Percentiles rank a stretch among this genome's conserved stretches.
phyloP scores from a whole-genome alignment of 1,284 basidiomycete species.

The Pseudozyma pruni region DNA sequence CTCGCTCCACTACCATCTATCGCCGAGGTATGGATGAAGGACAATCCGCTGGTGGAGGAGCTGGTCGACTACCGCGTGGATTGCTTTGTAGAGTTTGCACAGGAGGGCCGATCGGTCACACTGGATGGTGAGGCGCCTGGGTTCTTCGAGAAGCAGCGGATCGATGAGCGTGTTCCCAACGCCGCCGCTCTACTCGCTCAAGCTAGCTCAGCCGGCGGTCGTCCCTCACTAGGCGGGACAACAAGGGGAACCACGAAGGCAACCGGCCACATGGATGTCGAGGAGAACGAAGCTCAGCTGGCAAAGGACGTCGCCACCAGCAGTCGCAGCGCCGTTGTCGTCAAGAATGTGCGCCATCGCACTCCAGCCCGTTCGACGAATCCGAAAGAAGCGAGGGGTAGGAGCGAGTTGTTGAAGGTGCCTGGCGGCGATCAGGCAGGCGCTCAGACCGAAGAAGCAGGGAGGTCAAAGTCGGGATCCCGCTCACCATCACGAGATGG shows the following conservation, averaged over 20 bases:
- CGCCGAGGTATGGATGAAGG: conserved; percentile 62
- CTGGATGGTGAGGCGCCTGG: conserved; percentile 80
- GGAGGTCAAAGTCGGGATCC: conserved; percentile 2
- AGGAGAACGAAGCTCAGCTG: conserved; percentile 32
- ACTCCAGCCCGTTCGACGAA: conserved; percentile 5
- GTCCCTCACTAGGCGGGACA: background rate
- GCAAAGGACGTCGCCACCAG: conserved; percentile 27
- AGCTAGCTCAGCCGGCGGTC: background rate
- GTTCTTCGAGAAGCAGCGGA: conserved; percentile 79
- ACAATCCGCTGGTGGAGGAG: conserved; percentile 55
- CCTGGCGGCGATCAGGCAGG: background rate
- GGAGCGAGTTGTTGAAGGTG: conserved; percentile 8
- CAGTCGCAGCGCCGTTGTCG: conserved; percentile 15
- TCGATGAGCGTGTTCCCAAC: conserved; percentile 52
- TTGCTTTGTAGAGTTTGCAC: conserved; percentile 83
- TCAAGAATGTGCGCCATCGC: conserved; percentile 30
- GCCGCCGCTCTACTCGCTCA: conserved; percentile 3
- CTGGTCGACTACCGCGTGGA: conserved; percentile 75
- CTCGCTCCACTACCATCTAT: conserved; percentile 81
- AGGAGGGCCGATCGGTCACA: conserved; percentile 75
- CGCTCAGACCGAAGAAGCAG: background rate
- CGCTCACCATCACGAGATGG: conserved; percentile 11
- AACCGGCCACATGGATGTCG: background rate
- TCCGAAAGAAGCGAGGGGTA: conserved; percentile 4
- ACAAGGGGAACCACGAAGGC: background rate